Percentiles rank a stretch among this genome's conserved stretches.
Conservation (phyloP, 345 rosid species). For the Syzygium aqueum region DNA sequence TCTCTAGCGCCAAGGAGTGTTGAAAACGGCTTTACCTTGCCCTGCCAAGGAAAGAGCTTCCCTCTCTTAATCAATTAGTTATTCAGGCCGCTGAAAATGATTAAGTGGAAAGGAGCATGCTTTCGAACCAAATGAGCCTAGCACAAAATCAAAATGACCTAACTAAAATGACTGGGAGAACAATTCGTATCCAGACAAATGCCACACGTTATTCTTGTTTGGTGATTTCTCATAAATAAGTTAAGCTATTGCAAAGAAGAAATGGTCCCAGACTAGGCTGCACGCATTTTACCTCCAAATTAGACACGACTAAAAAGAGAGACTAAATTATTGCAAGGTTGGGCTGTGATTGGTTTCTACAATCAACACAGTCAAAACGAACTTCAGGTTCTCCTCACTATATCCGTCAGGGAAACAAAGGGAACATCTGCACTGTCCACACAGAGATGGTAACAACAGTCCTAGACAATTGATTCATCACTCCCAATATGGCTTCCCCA, state of each 20-base stretch:
- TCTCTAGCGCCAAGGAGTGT: conserved; percentile 22
- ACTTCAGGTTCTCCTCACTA: no score
- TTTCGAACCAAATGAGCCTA: neutral
- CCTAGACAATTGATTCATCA: no score
- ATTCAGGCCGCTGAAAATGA: neutral
- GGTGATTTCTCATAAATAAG: neutral
- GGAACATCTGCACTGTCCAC: no score
- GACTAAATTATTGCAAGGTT: neutral
- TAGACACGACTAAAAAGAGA: neutral
- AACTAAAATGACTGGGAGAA: neutral
- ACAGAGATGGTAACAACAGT: no score
- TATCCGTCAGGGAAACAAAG: no score
- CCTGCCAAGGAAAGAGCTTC: conserved; percentile 20
- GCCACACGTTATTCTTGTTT: neutral
- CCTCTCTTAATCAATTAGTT: neutral
- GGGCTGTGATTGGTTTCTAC: no score
- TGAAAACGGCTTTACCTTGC: conserved; percentile 37
- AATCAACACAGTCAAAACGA: no score
- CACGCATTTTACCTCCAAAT: neutral
- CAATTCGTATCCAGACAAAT: neutral
- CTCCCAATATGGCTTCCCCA: neutral
- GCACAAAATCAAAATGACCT: neutral
- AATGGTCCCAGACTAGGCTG: neutral
- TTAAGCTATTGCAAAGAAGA: neutral
- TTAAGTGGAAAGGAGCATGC: neutral